phyloP scores from a whole-genome alignment of 139 green algal genomes.

The Pleodorina starrii region DNA sequence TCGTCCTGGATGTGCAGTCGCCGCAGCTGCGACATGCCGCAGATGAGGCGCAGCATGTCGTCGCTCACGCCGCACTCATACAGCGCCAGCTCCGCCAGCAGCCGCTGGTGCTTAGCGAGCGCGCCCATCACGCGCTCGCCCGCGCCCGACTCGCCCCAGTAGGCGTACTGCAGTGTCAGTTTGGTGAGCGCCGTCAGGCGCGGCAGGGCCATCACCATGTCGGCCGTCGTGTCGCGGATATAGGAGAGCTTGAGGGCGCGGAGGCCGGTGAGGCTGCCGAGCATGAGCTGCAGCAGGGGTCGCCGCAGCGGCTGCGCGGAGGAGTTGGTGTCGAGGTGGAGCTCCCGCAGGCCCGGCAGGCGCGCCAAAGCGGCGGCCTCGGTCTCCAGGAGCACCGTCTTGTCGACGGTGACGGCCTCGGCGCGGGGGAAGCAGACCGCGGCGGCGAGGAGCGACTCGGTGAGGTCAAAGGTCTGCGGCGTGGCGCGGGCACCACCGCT shows the following conservation, averaged over 20 bases:
- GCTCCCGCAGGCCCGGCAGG: not conserved
- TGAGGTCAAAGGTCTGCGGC: conserved; percentile 28
- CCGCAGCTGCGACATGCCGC: not conserved
- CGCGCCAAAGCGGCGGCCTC: conserved; percentile 29
- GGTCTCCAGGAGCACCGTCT: conserved; percentile 35
- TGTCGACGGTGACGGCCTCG: conserved; percentile 8
- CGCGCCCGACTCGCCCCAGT: conserved; percentile 45
- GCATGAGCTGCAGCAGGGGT: conserved; percentile 28
- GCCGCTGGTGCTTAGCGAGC: conserved; percentile 26
- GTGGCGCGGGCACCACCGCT: not conserved
- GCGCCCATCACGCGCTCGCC: conserved; percentile 11
- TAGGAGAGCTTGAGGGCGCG: conserved; percentile 36
- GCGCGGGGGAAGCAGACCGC: not conserved
- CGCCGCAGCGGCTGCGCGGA: conserved; percentile 32
- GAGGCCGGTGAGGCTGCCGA: not conserved
- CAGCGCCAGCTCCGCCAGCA: conserved; percentile 38
- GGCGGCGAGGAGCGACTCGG: not conserved
- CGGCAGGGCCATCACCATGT: conserved; percentile 17
- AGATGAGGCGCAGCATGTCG: conserved; percentile 45
- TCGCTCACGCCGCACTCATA: conserved; percentile 42
- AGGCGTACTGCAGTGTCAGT: conserved; percentile 28
- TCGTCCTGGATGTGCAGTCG: conserved; percentile 42
- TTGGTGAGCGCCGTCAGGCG: conserved; percentile 1
- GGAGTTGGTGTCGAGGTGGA: conserved; percentile 32
- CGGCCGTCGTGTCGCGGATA: conserved; percentile 43